Base-by-base conservation (phyloP, 179 eudicot genomes). In the Amaranthus tricolor region DNA sequence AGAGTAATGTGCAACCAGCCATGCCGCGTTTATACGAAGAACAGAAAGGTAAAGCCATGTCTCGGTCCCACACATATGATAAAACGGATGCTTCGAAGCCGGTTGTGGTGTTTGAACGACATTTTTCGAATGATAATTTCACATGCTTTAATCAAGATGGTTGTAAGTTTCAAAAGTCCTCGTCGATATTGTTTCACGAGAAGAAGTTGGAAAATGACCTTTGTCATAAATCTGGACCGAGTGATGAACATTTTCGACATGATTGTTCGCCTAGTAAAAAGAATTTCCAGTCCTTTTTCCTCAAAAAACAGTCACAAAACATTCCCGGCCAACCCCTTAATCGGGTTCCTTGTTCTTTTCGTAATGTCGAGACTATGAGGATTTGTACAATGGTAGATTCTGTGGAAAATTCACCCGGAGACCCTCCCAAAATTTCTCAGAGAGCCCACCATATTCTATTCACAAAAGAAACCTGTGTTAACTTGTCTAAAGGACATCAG, bases 361-460 rank as follows among this genome's bases (percentile, higher is more conserved):
- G 61, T 55, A 85, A 84, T 75, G 78, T 80, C 52, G 81, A 88
- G 79, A 82, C 84, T 62, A 80, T 81, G 85, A 82, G 84, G 78
- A 81, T 86, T 50, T 82, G 87, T 76, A 79, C 86, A 19, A 80
- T 83, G 56, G 81, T 85, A 20, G 80, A 80, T 61, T 76, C 84
- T 44, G 65, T 80, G 50, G 85, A 84, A 45, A 77, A 78, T 66
- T 57, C 79, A 52, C 72, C 78, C 55, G 89, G 83, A 77, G 82
- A 78, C 80, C 73, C 71, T 68, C 87, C 88, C 13, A 71, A 77
- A 77, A 72, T 81, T 75, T 86, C 87, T 72, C 82, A 86, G 83
- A 82, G 89, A 77, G 84, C 85, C 68, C 89, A 74, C 61, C 89
- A 76, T 73, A 74, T 86, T 67, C 61, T 89, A 48, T 82, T 82